Evolutionary conservation across 768 basidiomycete genomes (phyloP).

Genomic region (Tulasnella sp.): DNA sequence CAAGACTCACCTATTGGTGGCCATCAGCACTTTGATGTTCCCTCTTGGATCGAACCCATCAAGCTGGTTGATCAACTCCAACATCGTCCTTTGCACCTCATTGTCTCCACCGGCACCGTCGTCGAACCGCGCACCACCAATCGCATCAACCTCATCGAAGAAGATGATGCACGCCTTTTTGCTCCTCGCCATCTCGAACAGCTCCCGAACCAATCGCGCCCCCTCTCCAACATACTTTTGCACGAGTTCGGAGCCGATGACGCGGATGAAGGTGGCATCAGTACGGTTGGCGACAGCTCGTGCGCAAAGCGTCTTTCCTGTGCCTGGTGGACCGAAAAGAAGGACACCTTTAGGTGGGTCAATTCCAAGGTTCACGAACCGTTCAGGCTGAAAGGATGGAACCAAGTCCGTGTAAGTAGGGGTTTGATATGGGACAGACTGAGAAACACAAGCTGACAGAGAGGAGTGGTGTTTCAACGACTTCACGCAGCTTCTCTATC

Average conservation of each 20-base stretch:
- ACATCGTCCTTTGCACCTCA: constrained; percentile 97
- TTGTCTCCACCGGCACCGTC: constrained; percentile 99
- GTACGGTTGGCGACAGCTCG: constrained; percentile 97
- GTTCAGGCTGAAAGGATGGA: constrained; percentile 68
- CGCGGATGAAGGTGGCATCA: constrained; percentile 97
- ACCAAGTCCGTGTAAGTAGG: constrained; percentile 14
- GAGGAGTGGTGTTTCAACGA: constrained; percentile 91
- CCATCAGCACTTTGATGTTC: constrained; percentile 99
- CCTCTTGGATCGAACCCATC: constrained; percentile 98
- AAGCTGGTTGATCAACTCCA: constrained; percentile 97
- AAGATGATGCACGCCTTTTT: constrained; percentile 99
- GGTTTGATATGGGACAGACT: constrained; percentile 10
- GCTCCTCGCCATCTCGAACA: constrained; percentile 97
- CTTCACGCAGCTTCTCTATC: constrained; percentile 96
- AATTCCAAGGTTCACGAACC: constrained; percentile 95
- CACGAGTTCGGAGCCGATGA: constrained; percentile 98
- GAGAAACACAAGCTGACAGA: no score
- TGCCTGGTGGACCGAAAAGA: constrained; percentile 89
- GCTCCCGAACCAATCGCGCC: constrained; percentile 94
- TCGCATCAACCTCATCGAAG: constrained; percentile 97
- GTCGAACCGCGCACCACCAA: constrained; percentile 95
- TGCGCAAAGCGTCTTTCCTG: constrained; percentile 98
- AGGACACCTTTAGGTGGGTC: constrained; percentile 98
- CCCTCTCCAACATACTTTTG: constrained; percentile 99
- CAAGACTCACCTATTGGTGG: constrained; percentile 82